Conservation (phyloP, 495 filamentous ascomycete species). For the Baudoinia panamericana region DNA sequence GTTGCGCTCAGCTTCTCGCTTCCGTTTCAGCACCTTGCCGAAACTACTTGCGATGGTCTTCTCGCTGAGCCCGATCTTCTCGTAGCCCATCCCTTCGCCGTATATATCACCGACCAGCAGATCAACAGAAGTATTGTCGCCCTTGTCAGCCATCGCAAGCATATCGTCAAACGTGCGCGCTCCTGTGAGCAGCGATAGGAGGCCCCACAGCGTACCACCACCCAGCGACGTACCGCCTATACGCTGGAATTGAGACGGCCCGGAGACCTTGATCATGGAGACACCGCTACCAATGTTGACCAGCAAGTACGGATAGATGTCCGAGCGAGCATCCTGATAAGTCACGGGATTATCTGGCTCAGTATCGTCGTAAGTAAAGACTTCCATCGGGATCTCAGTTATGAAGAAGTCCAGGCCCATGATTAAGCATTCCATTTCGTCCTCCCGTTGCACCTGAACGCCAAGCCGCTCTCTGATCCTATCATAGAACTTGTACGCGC, state of each 20-base stretch:
- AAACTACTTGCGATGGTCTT: conserved; percentile 91
- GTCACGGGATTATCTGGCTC: conserved; percentile 76
- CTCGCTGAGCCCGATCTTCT: conserved; percentile 85
- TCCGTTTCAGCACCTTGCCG: conserved; percentile 87
- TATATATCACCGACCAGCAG: conserved; percentile 99
- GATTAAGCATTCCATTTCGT: conserved; percentile 98
- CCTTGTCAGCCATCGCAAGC: conserved; percentile 82
- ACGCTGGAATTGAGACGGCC: conserved; percentile 68
- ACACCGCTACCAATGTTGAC: conserved; percentile 99
- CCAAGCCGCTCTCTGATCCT: conserved; percentile 66
- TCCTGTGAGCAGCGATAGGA: conserved; percentile 79
- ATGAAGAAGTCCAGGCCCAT: conserved; percentile 99
- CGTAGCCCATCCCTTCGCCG: conserved; percentile 84
- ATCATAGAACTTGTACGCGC: conserved; percentile 92
- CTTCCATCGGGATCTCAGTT: conserved; percentile 87
- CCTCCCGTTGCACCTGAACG: conserved; percentile 79
- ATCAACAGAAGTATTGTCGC: conserved; percentile 85
- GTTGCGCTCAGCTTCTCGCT: conserved; percentile 56
- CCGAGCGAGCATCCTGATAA: conserved; percentile 36
- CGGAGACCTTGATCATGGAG: conserved; percentile 95
- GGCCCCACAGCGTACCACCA: conserved; percentile 90
- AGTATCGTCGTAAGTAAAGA: conserved; percentile 86
- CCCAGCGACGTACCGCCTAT: conserved; percentile 92
- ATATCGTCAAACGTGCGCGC: conserved; percentile 89
- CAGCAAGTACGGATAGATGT: conserved; percentile 90